Evolutionary conservation across 305 asterid genomes (phyloP).

Genomic region (Rubia tinctorum): DNA sequence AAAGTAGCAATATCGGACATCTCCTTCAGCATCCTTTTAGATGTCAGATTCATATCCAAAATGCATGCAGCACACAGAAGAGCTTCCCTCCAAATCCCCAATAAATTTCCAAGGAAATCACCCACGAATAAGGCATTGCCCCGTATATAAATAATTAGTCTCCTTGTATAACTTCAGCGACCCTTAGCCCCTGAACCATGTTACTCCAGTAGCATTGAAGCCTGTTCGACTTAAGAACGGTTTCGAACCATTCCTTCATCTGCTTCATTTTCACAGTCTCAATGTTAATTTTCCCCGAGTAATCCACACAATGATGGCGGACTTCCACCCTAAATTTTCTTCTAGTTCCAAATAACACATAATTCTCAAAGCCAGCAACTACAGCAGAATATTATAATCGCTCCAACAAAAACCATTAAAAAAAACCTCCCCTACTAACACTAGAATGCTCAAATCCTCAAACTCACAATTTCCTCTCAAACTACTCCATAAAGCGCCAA

Average conservation of each 20-base stretch:
- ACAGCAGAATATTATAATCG: neutral
- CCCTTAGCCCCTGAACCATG: neutral
- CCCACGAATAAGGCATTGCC: neutral
- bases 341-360: neutral
- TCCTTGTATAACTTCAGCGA: neutral
- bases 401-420: neutral
- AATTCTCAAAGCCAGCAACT: neutral
- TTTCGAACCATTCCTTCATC: neutral
- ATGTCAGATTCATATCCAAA: neutral
- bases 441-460: neutral
- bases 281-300: neutral
- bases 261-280: neutral
- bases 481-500: neutral
- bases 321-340: neutral
- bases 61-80: neutral
- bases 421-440: neutral
- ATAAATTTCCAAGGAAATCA: neutral
- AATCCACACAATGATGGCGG: neutral
- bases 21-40: neutral
- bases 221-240: neutral
- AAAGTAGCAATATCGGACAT: neutral
- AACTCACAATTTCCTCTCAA: neutral
- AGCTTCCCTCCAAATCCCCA: slow-evolving; percentile 2
- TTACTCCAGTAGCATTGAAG: too few species aligned
- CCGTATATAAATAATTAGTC: neutral